A percentile compares a stretch with the other conserved stretches of the same genome.
These are phyloP conservation scores for Nitzschia sp. DNA, from an alignment of 108 stramenopile species.

Conservation along the genomic window DNA sequence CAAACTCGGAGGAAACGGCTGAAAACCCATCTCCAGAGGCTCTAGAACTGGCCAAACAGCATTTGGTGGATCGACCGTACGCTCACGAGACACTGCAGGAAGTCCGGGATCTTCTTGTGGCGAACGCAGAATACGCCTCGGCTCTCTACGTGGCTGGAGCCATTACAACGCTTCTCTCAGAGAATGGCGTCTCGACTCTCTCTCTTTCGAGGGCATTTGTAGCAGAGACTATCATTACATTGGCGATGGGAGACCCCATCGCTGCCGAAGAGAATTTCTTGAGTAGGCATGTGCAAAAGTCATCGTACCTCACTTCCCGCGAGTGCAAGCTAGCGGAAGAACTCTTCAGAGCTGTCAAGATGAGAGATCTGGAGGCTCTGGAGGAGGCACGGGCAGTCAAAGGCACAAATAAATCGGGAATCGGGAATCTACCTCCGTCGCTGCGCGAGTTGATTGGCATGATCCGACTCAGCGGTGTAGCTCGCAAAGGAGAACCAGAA, in stretches of 20 bases:
- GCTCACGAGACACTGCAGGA: conserved; percentile 77
- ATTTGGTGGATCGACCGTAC: conserved; percentile 62
- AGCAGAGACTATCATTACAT: conserved; percentile 64
- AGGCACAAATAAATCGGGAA: conserved; percentile 59
- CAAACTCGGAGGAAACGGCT: conserved; percentile 38
- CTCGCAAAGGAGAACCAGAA: conserved; percentile 22
- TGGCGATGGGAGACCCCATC: conserved; percentile 85
- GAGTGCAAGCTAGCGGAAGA: conserved; percentile 92
- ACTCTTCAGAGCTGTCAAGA: conserved; percentile 76
- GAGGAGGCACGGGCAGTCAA: conserved; percentile 61
- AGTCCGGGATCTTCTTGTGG: conserved; percentile 45
- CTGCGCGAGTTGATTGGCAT: conserved; percentile 53
- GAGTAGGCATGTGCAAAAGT: conserved; percentile 81
- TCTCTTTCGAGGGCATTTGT: conserved; percentile 66
- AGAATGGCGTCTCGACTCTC: conserved; percentile 71
- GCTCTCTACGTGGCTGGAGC: conserved; percentile 87
- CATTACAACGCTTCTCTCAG: conserved; percentile 55
- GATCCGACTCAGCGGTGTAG: conserved; percentile 73
- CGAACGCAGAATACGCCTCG: conserved; percentile 60
- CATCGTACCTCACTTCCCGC: conserved; percentile 66
- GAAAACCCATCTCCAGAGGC: conserved; percentile 28
- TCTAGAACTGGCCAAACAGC: conserved; percentile 53
- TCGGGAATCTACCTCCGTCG: conserved; percentile 66
- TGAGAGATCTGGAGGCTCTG: conserved; percentile 67
- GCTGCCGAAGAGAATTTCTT: conserved; percentile 78